Conservation (phyloP, 805 yeast species). For the Naumovozyma baii region DNA sequence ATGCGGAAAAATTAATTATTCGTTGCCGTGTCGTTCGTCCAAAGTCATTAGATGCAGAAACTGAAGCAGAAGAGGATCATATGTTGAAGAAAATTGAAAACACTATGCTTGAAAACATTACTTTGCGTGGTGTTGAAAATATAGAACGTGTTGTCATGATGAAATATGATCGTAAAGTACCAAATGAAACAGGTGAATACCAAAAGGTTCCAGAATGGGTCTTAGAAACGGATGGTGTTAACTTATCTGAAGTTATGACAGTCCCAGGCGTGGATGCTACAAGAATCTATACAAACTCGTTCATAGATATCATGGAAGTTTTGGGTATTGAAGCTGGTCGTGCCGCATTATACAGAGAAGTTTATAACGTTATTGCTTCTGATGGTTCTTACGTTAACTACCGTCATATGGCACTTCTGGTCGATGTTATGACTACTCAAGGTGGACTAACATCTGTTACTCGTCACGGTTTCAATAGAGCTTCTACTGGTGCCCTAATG, state of each 20-base stretch:
- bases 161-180: conserved; percentile 65
- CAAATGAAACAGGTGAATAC: conserved; percentile 78
- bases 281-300: conserved; percentile 90
- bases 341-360: conserved; percentile 86
- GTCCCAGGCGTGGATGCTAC: conserved; percentile 90
- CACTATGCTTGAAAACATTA: conserved; percentile 90
- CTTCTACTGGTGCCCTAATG: conserved; percentile 98
- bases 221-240: conserved; percentile 96
- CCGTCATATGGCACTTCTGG: conserved; percentile 94
- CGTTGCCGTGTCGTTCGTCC: conserved; percentile 99
- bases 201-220: conserved; percentile 94
- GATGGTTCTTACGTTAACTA: conserved; percentile 99
- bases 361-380: conserved; percentile 93
- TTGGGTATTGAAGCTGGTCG: conserved; percentile 98
- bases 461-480: conserved; percentile 98
- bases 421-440: conserved; percentile 96
- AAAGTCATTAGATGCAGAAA: conserved; percentile 84
- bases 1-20: conserved; percentile 89
- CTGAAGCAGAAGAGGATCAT: conserved; percentile 93
- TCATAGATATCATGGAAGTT: conserved; percentile 89
- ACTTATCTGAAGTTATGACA: conserved; percentile 86
- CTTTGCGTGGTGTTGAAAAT: conserved; percentile 92
- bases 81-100: conserved; percentile 90
- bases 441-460: conserved; percentile 98
- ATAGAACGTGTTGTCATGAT: conserved; percentile 74